A percentile compares a stretch with the other conserved stretches of the same genome.
Conservation (phyloP, 371 early-diverging fungal species). For the Rhizopus sp. region DNA sequence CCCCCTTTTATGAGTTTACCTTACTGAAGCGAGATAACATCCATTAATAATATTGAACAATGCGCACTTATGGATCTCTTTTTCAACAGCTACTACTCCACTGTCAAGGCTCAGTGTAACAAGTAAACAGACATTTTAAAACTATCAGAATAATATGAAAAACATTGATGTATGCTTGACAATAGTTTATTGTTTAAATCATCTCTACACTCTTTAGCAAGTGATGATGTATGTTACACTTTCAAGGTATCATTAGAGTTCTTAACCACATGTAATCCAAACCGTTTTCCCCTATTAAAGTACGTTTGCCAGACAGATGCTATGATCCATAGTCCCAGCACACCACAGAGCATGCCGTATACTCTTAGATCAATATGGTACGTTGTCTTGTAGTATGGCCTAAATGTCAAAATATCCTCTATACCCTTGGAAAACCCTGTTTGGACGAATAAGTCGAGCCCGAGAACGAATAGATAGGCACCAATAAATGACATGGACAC, state of each 20-base stretch:
- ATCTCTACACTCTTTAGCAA: too few species aligned
- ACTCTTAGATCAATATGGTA: conserved; percentile 19
- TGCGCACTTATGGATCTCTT: too few species aligned
- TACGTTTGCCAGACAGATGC: conserved; percentile 17
- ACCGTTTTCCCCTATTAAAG: conserved; percentile 30
- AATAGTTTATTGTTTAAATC: too few species aligned
- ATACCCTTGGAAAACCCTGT: conserved; percentile 18
- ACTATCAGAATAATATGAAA: too few species aligned
- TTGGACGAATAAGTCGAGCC: conserved; percentile 28
- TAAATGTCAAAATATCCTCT: conserved; percentile 13
- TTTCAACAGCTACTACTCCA: too few species aligned
- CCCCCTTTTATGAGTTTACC: too few species aligned
- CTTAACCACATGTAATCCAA: conserved; percentile 24
- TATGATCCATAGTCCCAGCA: conserved; percentile 23
- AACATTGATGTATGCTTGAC: too few species aligned
- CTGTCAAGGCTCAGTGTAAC: too few species aligned
- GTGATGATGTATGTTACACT: neutral
- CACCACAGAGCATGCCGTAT: conserved; percentile 28
- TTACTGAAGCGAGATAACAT: too few species aligned
- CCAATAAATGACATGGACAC: conserved; percentile 34
- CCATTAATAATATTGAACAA: too few species aligned
- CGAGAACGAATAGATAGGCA: conserved; percentile 27
- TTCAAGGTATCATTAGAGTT: conserved; percentile 21
- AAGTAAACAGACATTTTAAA: too few species aligned
- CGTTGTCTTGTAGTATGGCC: neutral